Evolutionary conservation across 1,284 basidiomycete genomes (phyloP).

Genomic region (Trametes polyzona): DNA sequence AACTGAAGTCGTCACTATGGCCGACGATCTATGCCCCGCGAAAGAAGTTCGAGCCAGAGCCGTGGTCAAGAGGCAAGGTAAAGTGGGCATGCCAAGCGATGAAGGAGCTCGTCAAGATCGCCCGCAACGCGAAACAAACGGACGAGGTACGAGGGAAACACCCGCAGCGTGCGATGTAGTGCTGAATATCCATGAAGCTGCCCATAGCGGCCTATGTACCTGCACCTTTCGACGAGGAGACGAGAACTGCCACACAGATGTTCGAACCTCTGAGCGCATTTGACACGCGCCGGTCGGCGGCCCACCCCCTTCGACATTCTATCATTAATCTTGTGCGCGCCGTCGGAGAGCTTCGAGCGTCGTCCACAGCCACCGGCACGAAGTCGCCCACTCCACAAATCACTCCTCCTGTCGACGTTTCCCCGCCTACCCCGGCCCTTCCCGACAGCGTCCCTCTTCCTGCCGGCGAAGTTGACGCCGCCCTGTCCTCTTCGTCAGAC

Average conservation of each 20-base stretch:
- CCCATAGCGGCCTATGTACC: background rate
- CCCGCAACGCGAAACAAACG: constrained; percentile 45
- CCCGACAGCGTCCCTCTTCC: too few relatives aligned
- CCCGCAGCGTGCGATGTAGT: too few relatives aligned
- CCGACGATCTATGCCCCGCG: constrained; percentile 80
- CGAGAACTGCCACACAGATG: constrained; percentile 63
- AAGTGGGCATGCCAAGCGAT: constrained; percentile 80
- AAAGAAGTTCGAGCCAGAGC: constrained; percentile 68
- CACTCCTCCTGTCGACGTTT: constrained; percentile 4
- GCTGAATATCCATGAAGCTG: constrained; percentile 18
- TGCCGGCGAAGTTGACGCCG: constrained; percentile 7
- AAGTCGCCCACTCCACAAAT: constrained; percentile 11
- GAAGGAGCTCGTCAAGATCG: constrained; percentile 51
- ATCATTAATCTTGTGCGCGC: constrained; percentile 76
- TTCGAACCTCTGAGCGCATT: constrained; percentile 55
- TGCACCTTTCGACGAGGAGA: too few relatives aligned
- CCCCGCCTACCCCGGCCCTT: background rate
- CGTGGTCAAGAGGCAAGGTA: constrained; percentile 68
- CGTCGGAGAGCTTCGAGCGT: constrained; percentile 63
- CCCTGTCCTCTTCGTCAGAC: background rate
- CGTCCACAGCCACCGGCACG: constrained; percentile 8
- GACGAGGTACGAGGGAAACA: constrained; percentile 67
- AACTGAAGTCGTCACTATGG: constrained; percentile 75
- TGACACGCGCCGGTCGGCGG: constrained; percentile 71
- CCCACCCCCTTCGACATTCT: constrained; percentile 84